These are phyloP conservation scores for Candida hispaniensis DNA, from an alignment of 805 yeast species.

Conservation along the genomic window DNA sequence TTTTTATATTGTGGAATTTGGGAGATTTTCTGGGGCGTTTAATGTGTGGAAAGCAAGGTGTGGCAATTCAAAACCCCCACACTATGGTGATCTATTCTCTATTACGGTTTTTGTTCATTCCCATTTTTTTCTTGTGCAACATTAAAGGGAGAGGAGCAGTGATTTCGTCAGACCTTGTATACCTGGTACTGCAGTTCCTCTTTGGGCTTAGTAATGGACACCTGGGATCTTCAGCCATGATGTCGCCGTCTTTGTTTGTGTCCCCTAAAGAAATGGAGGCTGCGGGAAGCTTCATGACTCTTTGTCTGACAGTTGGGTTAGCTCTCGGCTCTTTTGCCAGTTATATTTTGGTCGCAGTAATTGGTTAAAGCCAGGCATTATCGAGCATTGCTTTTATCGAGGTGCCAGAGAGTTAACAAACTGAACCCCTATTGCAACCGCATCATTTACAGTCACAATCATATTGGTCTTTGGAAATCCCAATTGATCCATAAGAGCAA, in stretches of 20 bases:
- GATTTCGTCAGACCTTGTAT: constrained; percentile 47
- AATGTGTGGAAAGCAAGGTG: constrained; percentile 41
- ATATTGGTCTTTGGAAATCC: too few relatives aligned
- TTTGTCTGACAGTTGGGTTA: constrained; percentile 67
- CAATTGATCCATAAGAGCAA: too few relatives aligned
- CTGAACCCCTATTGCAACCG: constrained; percentile 6
- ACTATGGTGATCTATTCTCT: constrained; percentile 45
- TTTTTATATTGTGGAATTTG: constrained; percentile 75
- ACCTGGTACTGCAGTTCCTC: constrained; percentile 55
- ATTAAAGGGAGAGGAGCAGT: constrained; percentile 36
- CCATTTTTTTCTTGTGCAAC: constrained; percentile 62
- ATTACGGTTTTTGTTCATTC: constrained; percentile 47
- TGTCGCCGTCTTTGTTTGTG: constrained; percentile 54
- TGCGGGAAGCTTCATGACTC: constrained; percentile 86
- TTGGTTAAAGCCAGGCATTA: constrained; percentile 1
- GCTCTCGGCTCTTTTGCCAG: constrained; percentile 70
- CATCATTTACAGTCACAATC: too few relatives aligned
- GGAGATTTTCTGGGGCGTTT: constrained; percentile 81
- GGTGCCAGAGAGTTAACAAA: constrained; percentile 11
- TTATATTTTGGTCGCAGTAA: constrained; percentile 44
- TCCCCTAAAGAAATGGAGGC: constrained; percentile 68
- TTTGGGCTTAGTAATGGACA: constrained; percentile 91
- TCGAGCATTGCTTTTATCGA: constrained; percentile 1
- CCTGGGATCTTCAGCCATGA: constrained; percentile 65
- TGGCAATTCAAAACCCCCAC: constrained; percentile 36